Conservation (phyloP, 495 filamentous ascomycete genomes). For the Xylaria scruposa region DNA sequence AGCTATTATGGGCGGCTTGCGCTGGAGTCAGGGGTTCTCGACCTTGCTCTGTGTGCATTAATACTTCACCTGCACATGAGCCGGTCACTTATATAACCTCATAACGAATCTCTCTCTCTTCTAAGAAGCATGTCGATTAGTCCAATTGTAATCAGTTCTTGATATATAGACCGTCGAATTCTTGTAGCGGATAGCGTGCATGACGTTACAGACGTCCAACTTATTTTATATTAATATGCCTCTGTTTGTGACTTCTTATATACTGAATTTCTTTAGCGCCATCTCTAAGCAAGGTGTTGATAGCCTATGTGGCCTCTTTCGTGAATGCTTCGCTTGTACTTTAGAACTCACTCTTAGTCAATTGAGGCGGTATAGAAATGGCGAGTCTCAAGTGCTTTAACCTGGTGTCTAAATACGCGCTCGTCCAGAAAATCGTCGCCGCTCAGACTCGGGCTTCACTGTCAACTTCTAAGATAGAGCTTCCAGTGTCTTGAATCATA, state of each 20-base stretch:
- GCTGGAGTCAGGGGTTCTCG: slow-evolving; percentile 74
- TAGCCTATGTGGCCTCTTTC: background rate
- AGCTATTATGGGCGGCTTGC: slow-evolving; percentile 78
- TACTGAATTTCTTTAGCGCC: background rate
- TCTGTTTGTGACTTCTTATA: background rate
- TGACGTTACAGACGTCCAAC: background rate
- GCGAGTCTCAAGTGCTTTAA: background rate
- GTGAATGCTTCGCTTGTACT: background rate
- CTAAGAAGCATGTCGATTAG: background rate
- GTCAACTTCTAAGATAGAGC: background rate
- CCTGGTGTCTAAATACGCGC: background rate
- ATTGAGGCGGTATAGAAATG: background rate
- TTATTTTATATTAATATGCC: background rate
- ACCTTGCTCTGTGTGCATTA: slow-evolving; percentile 55
- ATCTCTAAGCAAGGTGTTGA: background rate
- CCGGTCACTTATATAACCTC: too few relatives aligned
- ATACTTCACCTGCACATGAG: background rate
- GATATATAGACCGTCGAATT: background rate
- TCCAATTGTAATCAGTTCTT: background rate
- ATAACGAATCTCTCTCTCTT: too few relatives aligned
- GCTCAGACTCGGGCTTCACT: background rate
- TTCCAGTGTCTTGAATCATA: background rate
- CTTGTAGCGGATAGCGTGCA: background rate
- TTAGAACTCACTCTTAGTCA: background rate
- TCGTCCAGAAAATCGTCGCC: background rate